phyloP scores from a whole-genome alignment of 164 flowering plant species.

The Magnolia sinica region DNA sequence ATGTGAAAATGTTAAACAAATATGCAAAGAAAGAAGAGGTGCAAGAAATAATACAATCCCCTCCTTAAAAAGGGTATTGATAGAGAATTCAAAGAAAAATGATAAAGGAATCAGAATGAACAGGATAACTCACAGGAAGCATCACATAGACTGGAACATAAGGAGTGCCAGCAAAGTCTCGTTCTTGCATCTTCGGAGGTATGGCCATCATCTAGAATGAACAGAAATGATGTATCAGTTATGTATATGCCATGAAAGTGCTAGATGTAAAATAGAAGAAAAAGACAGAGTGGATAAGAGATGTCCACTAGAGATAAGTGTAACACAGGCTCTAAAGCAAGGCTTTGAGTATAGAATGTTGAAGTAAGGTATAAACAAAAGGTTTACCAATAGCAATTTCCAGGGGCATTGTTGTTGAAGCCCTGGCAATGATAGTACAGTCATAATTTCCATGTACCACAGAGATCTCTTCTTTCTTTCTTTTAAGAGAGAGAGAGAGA shows the following conservation, averaged over 20 bases:
- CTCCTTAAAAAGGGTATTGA: neutral
- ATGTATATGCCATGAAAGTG: neutral
- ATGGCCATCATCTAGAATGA: conserved; percentile 38
- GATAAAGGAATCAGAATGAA: neutral
- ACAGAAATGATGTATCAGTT: neutral
- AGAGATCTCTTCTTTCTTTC: too few species aligned
- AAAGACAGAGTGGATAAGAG: neutral
- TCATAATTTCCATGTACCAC: too few species aligned
- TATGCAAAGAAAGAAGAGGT: neutral
- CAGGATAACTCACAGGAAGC: conserved; percentile 72
- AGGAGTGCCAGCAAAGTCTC: conserved; percentile 82
- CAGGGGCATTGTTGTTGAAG: too few species aligned
- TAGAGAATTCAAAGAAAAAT: neutral
- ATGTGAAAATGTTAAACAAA: neutral
- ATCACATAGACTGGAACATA: conserved; percentile 88
- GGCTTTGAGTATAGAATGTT: too few species aligned
- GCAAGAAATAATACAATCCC: neutral
- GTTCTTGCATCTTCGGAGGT: conserved; percentile 50
- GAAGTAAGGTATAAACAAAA: too few species aligned
- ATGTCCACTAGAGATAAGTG: too few species aligned
- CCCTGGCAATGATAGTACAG: too few species aligned
- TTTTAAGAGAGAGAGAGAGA: too few species aligned
- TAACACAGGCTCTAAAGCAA: too few species aligned
- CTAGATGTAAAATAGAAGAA: neutral
- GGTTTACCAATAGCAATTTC: too few species aligned